These are phyloP conservation scores for Cercospora beticola DNA, from an alignment of 2,329 filamentous ascomycete species.

Conservation along the genomic window DNA sequence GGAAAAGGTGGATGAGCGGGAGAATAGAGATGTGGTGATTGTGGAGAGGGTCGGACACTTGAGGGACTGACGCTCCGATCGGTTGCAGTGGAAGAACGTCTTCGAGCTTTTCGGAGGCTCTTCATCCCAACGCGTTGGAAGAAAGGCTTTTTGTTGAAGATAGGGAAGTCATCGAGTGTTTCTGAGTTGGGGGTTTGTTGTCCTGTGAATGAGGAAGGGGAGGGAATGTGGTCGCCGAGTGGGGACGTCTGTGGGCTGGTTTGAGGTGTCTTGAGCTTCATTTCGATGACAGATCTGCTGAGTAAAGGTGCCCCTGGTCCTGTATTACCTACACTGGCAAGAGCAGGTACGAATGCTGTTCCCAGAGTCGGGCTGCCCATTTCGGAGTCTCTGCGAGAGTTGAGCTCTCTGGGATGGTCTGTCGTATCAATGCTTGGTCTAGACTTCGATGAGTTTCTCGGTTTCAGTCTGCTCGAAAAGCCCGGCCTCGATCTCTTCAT, in stretches of 20 bases:
- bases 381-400: neutral
- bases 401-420: neutral
- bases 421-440: neutral
- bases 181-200: neutral
- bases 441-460: neutral
- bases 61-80: constrained; percentile 10
- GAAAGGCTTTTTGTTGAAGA: constrained; percentile 19
- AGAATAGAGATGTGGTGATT: constrained; percentile 23
- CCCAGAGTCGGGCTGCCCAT: neutral
- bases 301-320: constrained; percentile 24
- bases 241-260: constrained; percentile 21
- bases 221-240: neutral
- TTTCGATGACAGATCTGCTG: constrained; percentile 27
- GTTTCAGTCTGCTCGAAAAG: neutral
- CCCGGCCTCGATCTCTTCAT: constrained; percentile 14
- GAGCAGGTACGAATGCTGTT: neutral
- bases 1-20: constrained; percentile 12
- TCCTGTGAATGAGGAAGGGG: neutral
- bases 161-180: neutral
- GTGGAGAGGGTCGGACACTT: constrained; percentile 5
- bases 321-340: neutral
- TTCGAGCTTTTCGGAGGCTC: neutral
- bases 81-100: neutral
- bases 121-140: constrained; percentile 15
- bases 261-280: constrained; percentile 21